Base-by-base conservation (phyloP, 2,329 filamentous ascomycete genomes). In the Ophiocordyceps camponoti-saundersi region DNA sequence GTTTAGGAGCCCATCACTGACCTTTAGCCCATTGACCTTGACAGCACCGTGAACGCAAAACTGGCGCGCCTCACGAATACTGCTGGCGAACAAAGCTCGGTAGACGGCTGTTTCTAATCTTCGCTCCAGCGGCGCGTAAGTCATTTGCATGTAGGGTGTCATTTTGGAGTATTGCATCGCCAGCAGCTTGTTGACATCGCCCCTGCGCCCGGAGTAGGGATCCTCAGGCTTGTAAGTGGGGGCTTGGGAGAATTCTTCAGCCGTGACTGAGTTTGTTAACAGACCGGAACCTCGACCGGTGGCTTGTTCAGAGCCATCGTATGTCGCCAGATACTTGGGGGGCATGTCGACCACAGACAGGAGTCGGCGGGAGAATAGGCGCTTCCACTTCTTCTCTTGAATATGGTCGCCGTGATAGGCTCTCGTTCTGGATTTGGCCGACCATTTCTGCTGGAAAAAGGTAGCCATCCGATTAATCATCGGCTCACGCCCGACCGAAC, bases 361-460 rank as follows among this genome's bases (percentile, higher is more conserved):
- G 50, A 95, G 72, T 55, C 82, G 81, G 53, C 84, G 77, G 55
- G 77, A 81, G 69, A 98, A 98, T 76, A 95, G 89, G 61, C 85
- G 84, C 65, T 85, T 76, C 92, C 92, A 98, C 68, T 92, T 83
- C 61, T 84, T 80, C 70, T 98, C 92, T 53, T 82, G 80, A 55
- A 98, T 82, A 60, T 95, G 86, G 62, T 95, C 90, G 65, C 90
- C 92, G 68, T 98, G 92, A 65, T 96, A 98, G 52, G 75, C 80
- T 54, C 92, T 81, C 41, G 86, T 78, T 53, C 80, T 64, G 21
- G 88, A 79, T 67, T 98, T 98, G 57, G 90, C 85, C 1, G 68
- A 65, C 90, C 90, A 98, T 82, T 98, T 98, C 67, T 96, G 90
- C 72, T 96, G 90, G 75, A 94, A 98, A 68, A 92, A 93, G 42